Conservation (phyloP, 495 filamentous ascomycete species). For the Daldinia caldariorum region DNA sequence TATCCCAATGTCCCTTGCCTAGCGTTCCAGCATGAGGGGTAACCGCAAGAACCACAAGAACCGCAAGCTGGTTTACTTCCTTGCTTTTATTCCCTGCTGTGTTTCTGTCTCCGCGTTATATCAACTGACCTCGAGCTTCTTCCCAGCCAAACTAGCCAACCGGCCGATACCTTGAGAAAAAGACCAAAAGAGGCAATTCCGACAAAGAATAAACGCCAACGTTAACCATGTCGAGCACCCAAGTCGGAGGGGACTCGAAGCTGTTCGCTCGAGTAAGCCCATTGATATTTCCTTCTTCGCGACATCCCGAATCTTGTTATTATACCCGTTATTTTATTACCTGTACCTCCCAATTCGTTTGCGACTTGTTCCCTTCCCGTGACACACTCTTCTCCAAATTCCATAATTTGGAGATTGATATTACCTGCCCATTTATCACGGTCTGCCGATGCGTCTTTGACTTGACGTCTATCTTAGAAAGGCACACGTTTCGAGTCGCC, state of each 20-base stretch:
- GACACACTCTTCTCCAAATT: constrained; percentile 18
- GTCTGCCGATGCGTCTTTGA: constrained; percentile 11
- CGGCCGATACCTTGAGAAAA: constrained; percentile 32
- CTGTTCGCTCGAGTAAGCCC: constrained; percentile 96
- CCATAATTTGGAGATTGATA: constrained; percentile 10
- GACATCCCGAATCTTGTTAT: constrained; percentile 13
- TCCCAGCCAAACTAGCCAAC: constrained; percentile 40
- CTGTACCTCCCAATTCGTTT: neutral
- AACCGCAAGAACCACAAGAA: constrained; percentile 24
- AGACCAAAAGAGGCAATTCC: constrained; percentile 40
- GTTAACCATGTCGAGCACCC: constrained; percentile 72
- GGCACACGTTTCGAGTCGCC: constrained; percentile 23
- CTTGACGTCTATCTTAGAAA: constrained; percentile 24
- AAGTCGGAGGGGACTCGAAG: constrained; percentile 92
- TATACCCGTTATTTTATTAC: constrained; percentile 4
- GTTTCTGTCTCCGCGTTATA: constrained; percentile 26
- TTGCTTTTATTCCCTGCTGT: constrained; percentile 34
- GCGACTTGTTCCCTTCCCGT: neutral
- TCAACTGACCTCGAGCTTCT: constrained; percentile 28
- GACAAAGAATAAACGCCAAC: constrained; percentile 25
- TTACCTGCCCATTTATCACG: constrained; percentile 3
- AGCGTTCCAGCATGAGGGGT: constrained; percentile 32
- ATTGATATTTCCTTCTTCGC: constrained; percentile 34
- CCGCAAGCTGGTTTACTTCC: constrained; percentile 31
- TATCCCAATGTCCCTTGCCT: constrained; percentile 10